Evolutionary conservation across 225 moss, liverwort and hornwort genomes (phyloP), one percentile per base, ranked within the genome.

Genomic region (Climacium dendroides): DNA sequence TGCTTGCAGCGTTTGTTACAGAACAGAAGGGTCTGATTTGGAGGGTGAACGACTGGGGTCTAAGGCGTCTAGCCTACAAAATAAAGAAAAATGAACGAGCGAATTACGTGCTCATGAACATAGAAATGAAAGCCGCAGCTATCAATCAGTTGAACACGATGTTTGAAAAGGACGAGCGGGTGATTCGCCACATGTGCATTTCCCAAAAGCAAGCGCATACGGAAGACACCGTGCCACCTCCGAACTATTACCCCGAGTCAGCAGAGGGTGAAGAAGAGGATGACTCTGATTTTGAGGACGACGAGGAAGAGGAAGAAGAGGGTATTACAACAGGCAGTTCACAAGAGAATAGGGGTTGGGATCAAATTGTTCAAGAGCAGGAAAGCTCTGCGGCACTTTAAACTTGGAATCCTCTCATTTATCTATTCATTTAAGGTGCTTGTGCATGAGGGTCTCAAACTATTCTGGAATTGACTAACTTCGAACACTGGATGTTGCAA

Each of bases 91-190:
- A 88, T 32, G 88, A 89, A 13, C 93, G 80, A 91, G 98, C 97
- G 5, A 95, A 99, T 79, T 99, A 99, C 66, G 93, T 99, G 83
- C 98, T 97, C 10, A 97, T 99, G 97, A 99, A 99, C 87, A 88
- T 99, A 54, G 96, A 99, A 89, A 92, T 99, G 72, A 89, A 79
- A 32, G 88, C 95, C 32, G 87, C 93, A 30, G 91, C 93, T 47
- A 91, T 96, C 75, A 99, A 99, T 90, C 87, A 90, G 87, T 85
- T 99, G 82, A 99, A 97, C 70, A 87, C 88, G 26, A 82, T 96
- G 94, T 92, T 99, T 35, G 95, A 99, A 53, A 96, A 95, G 81
- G 97, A 97, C 62, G 97, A 98, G 87, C 94, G 93, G 60, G 96
- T 98, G 71, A 98, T 98, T 83, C 94, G 98, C 83, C 98, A 98